Evolutionary conservation across 164 flowering plant species (phyloP).

Genomic region (Vitis amurensis): DNA sequence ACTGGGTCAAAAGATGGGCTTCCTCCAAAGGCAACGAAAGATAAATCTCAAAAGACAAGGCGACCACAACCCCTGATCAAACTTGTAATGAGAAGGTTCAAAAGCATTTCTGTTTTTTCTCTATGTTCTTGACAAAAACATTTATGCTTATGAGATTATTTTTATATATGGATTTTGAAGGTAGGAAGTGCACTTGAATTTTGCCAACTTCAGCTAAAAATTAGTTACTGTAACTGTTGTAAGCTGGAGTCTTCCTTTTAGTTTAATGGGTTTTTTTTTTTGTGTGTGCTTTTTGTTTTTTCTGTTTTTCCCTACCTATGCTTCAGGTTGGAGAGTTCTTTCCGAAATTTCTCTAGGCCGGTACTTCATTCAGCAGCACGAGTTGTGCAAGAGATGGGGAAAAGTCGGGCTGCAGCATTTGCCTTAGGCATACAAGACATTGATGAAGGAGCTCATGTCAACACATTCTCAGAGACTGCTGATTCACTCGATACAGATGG

Average conservation of each 20-base stretch:
- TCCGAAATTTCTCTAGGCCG: constrained; percentile 98
- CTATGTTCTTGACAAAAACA: background rate
- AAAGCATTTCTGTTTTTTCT: background rate
- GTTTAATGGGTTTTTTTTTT: background rate
- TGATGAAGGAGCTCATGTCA: constrained; percentile 82
- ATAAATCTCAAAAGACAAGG: constrained; percentile 77
- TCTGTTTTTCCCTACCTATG: constrained; percentile 3
- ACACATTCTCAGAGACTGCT: constrained; percentile 52
- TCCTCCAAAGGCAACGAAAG: constrained; percentile 66
- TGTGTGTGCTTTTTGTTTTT: background rate
- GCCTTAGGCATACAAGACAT: constrained; percentile 84
- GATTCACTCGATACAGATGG: constrained; percentile 64
- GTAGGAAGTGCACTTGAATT: background rate
- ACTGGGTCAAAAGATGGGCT: constrained; percentile 55
- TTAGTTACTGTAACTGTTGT: background rate
- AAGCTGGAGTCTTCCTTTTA: background rate
- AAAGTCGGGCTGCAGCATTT: constrained; percentile 98
- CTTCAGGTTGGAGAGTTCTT: constrained; percentile 89
- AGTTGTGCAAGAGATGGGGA: constrained; percentile 99
- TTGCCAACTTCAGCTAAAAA: too few relatives aligned
- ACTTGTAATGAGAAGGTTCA: constrained; percentile 96
- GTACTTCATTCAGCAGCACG: constrained; percentile 98
- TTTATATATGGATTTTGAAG: background rate
- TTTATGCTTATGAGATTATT: too few relatives aligned
- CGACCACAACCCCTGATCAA: constrained; percentile 97